phyloP scores from a whole-genome alignment of 768 basidiomycete species.

The Leccinum rimulosum region DNA sequence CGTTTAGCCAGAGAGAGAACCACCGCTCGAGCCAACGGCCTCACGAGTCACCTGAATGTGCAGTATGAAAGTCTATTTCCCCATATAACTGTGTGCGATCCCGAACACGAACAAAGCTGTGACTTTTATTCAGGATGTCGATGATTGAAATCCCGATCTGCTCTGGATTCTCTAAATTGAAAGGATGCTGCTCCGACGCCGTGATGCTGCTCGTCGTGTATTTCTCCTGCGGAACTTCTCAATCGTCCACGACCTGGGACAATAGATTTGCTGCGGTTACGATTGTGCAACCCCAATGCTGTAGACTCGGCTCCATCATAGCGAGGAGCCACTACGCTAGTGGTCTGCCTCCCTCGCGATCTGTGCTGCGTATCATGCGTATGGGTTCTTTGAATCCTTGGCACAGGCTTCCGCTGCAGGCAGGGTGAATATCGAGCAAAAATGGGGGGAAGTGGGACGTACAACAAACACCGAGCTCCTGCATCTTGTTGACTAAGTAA shows the following conservation, averaged over 20 bases:
- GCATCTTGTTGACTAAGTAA: too few relatives aligned
- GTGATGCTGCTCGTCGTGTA: constrained; percentile 19
- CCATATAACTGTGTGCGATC: constrained; percentile 51
- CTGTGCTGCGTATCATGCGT: too few relatives aligned
- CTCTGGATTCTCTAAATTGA: constrained; percentile 49
- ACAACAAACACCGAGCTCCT: too few relatives aligned
- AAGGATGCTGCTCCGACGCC: constrained; percentile 41
- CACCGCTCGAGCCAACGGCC: constrained; percentile 12
- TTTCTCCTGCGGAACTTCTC: constrained; percentile 26
- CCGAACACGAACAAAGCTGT: constrained; percentile 48
- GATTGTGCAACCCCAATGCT: constrained; percentile 1
- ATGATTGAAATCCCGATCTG: constrained; percentile 59
- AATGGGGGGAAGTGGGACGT: too few relatives aligned
- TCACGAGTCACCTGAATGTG: constrained; percentile 70
- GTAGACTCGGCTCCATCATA: constrained; percentile 5
- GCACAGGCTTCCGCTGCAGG: too few relatives aligned
- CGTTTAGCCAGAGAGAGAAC: background rate
- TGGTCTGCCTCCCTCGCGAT: too few relatives aligned
- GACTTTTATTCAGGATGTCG: constrained; percentile 54
- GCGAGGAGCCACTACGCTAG: constrained; percentile 23
- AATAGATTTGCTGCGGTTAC: background rate
- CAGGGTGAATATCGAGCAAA: too few relatives aligned
- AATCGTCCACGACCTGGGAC: constrained; percentile 17
- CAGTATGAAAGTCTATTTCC: constrained; percentile 73
- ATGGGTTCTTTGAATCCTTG: too few relatives aligned